Evolutionary conservation across 2,329 filamentous ascomycete species (phyloP), one percentile per base, ranked within the genome.

Genomic region (Eurotiales sp.): DNA sequence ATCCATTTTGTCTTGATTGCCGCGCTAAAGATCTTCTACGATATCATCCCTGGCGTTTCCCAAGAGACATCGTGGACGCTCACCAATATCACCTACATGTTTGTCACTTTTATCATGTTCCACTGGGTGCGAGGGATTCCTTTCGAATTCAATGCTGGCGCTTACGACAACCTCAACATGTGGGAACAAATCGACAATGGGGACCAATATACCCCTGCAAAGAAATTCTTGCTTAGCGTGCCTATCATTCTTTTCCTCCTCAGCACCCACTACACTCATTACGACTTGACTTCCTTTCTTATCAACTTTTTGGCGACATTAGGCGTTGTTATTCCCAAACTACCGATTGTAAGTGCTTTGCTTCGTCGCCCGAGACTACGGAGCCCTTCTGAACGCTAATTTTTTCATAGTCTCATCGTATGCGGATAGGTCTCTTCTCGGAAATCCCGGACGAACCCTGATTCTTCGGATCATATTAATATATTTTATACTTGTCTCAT

Each of bases 151-250:
- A 99, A 99, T 69, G 87, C 89, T 51, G 93, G 93, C 54, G 93
- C 93, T 61, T 99, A 97, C 72, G 93, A 99, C 79, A 97, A 99
- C 72, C 81, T 99, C 66, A 99, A 97, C 77, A 97, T 99, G 93
- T 99, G 93, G 93, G 93, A 99, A 77, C 93, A 99, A 76, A 99
- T 99, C 70, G 93, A 99, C 77, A 95, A 97, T 65, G 93, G 93
- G 42, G 93, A 93, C 62, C 93, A 99, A 72, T 99, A 97, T 76
- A 99, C 93, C 1, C 93, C 93, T 3, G 89, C 93, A 59, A 99
- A 99, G 80, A 99, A 99, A 73, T 99, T 99, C 66, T 79, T 99
- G 54, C 84, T 97, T 62, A 90, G 87, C 64, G 92, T 97, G 29
- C 93, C 93, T 34, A 95, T 99, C 63, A 81, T 91, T 58, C 81